Evolutionary conservation across 2,329 filamentous ascomycete species (phyloP), one percentile per base, ranked within the genome.

Genomic region (Tolypocladium album): DNA sequence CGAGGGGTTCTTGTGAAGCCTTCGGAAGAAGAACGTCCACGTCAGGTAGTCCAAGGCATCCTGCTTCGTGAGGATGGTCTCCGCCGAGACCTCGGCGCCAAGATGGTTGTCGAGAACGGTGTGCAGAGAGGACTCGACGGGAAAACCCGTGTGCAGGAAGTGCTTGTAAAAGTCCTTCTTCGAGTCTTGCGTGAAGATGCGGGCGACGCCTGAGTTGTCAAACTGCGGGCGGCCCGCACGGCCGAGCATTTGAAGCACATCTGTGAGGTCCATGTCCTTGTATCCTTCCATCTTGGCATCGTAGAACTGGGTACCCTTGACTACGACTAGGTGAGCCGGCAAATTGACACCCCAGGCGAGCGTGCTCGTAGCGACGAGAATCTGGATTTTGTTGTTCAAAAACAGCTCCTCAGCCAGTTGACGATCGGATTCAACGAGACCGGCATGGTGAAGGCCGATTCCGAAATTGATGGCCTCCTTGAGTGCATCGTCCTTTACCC

Each of bases 141-240:
- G 95, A 72, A 99, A 99, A 1, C 94, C 95, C 0, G 93, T 97
- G 70, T 99, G 94, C 59, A 99, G 76, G 77, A 99, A 99, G 75
- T 99, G 94, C 78, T 99, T 99, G 77, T 99, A 99, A 74, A 99
- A 99, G 61, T 95, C 91, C 75, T 99, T 99, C 80, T 97, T 99
- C 2, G 93, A 80, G 68, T 97, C 92, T 69, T 99, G 92, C 0
- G 94, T 99, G 70, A 99, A 96, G 70, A 99, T 99, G 38, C 93
- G 88, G 12, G 94, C 95, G 60, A 99, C 95, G 65, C 95, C 94
- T 0, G 92, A 96, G 59, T 88, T 89, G 73, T 99, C 94, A 71
- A 99, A 99, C 70, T 99, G 94, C 4, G 94, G 94, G 63, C 94
- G 89, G 20, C 94, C 94, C 15, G 94, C 94, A 75, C 94, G 88